Percentiles rank a stretch among this genome's conserved stretches.
These are phyloP conservation scores for Gossypium laxum DNA, from an alignment of 441 rosid species.

Conservation along the genomic window DNA sequence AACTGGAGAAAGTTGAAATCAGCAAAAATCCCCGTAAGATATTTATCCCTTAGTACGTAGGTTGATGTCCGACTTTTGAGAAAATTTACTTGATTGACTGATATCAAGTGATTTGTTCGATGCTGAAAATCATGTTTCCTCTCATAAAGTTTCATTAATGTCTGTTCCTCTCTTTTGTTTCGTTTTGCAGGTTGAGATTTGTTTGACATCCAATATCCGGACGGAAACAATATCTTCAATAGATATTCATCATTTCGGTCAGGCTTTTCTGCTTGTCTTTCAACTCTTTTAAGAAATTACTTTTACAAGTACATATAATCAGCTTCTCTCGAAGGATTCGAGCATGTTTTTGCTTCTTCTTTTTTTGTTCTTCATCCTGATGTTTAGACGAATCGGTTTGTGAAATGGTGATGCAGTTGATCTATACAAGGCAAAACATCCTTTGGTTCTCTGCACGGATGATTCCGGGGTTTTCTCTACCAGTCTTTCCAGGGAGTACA, in stretches of 20 bases:
- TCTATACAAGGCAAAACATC: conserved; percentile 63
- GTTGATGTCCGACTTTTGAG: not conserved
- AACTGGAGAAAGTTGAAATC: conserved; percentile 59
- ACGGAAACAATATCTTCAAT: conserved; percentile 68
- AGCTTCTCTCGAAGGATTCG: not conserved
- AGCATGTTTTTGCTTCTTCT: not conserved
- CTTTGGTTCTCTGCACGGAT: conserved; percentile 71
- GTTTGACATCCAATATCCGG: conserved; percentile 81
- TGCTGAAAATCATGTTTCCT: not conserved
- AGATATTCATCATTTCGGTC: conserved; percentile 82
- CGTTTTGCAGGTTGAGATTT: conserved; percentile 75
- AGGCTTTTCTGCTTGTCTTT: conserved; percentile 17
- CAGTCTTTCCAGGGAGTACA: conserved; percentile 58
- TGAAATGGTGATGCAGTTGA: conserved; percentile 39
- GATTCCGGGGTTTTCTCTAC: conserved; percentile 86
- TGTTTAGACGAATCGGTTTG: not conserved
- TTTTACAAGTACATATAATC: not conserved
- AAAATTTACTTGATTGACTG: not conserved
- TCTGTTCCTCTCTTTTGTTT: not conserved
- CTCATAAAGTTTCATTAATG: not conserved
- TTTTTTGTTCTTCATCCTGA: not conserved
- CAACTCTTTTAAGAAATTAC: not conserved
- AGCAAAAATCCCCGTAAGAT: conserved; percentile 51
- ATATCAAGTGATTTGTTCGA: not conserved
- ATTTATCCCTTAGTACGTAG: not conserved